A percentile compares a stretch with the other conserved stretches of the same genome.
Conservation (phyloP, 2,329 filamentous ascomycete species). For the Lasiodiplodia sp. region DNA sequence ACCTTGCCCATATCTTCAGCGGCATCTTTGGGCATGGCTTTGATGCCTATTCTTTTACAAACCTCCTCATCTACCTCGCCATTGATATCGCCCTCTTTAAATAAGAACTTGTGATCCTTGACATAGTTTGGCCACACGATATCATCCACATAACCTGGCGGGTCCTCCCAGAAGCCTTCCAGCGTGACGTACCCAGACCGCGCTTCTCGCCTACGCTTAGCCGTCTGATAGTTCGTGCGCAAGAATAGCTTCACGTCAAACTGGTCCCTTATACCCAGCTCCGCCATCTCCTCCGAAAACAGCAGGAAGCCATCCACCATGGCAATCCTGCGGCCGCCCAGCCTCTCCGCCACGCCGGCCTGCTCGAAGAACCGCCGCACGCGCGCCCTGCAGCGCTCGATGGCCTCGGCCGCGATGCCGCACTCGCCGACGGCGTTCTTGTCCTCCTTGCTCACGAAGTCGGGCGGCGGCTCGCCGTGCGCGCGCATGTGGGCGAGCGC, state of each 20-base stretch:
- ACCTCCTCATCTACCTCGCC: slow-evolving; percentile 58
- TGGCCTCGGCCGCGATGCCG: slow-evolving; percentile 39
- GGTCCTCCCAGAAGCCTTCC: slow-evolving; percentile 94
- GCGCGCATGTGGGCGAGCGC: slow-evolving; percentile 74
- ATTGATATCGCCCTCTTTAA: slow-evolving; percentile 72
- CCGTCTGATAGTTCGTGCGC: slow-evolving; percentile 66
- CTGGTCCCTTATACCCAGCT: slow-evolving; percentile 56
- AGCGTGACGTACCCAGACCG: slow-evolving; percentile 78
- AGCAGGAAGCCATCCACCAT: slow-evolving; percentile 91
- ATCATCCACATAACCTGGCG: slow-evolving; percentile 90
- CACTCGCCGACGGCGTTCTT: slow-evolving; percentile 60
- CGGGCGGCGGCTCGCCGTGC: slow-evolving; percentile 67
- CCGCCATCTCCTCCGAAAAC: slow-evolving; percentile 66
- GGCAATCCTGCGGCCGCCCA: slow-evolving; percentile 60
- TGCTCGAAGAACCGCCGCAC: slow-evolving; percentile 29
- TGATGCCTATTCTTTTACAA: slow-evolving; percentile 38
- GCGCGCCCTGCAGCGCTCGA: slow-evolving; percentile 47
- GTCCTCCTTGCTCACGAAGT: slow-evolving; percentile 64
- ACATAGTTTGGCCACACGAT: slow-evolving; percentile 97
- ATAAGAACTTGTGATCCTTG: slow-evolving; percentile 80
- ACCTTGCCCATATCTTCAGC: slow-evolving; percentile 41
- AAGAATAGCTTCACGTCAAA: slow-evolving; percentile 84
- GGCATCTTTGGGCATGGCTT: slow-evolving; percentile 50
- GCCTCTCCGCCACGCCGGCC: slow-evolving; percentile 30
- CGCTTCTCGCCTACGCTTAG: slow-evolving; percentile 71